Evolutionary conservation across 106 monocot species (phyloP).

Genomic region (Acorus gramineus): DNA sequence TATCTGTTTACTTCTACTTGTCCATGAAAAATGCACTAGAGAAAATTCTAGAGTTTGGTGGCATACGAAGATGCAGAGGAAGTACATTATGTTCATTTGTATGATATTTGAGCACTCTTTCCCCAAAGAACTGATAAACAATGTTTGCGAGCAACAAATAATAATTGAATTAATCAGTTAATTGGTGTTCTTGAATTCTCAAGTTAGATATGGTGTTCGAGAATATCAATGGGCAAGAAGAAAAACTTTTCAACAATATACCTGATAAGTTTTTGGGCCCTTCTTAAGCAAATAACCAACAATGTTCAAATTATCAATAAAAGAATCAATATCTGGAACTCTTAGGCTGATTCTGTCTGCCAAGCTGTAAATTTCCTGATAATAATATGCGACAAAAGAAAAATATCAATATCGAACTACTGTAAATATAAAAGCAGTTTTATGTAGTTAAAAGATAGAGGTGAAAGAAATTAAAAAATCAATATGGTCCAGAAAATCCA

Average conservation of each 20-base stretch:
- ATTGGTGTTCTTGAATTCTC: background rate
- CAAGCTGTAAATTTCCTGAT: constrained; percentile 83
- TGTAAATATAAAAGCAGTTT: no score
- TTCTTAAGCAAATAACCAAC: constrained; percentile 92
- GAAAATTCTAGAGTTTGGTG: no score
- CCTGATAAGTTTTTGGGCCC: constrained; percentile 90
- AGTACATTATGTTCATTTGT: no score
- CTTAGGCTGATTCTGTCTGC: constrained; percentile 69
- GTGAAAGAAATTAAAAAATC: no score
- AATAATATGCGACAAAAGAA: background rate
- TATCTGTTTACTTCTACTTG: no score
- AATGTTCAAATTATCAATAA: constrained; percentile 85
- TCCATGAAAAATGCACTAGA: no score
- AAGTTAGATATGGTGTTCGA: background rate
- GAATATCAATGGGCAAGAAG: background rate
- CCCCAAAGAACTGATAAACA: no score
- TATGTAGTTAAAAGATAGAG: no score
- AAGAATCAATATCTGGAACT: constrained; percentile 77
- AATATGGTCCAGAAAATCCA: no score
- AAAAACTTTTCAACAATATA: constrained; percentile 6
- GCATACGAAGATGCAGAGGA: no score
- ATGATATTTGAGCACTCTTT: no score
- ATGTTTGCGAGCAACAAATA: no score
- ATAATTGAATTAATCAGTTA: background rate
- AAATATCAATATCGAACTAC: background rate